Base-by-base conservation (phyloP, 2,329 filamentous ascomycete species). In the Colletotrichum siamense region DNA sequence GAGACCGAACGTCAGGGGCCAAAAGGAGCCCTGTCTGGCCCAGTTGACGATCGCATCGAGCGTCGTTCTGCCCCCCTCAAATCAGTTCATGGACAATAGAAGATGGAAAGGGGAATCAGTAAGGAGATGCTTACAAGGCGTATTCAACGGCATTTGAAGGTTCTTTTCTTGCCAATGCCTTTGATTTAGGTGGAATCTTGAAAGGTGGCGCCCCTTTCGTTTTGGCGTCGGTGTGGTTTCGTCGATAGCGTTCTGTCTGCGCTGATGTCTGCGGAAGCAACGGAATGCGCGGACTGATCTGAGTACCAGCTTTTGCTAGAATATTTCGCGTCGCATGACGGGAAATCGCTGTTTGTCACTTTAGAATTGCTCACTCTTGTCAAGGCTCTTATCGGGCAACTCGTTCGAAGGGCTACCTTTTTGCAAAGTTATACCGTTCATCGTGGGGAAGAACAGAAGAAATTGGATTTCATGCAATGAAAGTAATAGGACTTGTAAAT, bases 1-100 rank as follows among this genome's bases (percentile, higher is more conserved):
- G 12, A 93, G 88, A n/a, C 86, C 91, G 79, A 93, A 92, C 18
- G 87, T 89, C 81, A 93, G 83, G 5, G 91, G 91, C 91, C 91
- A 93, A 3, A 92, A 82, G 18, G 91, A 93, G 36, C 90, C 86
- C 79, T 91, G 89, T 10, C 91, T 87, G 4, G 87, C 88, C 91
- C 91, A 93, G 79, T 90, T 90, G 65, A 89, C 85, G 26, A 92
- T 81, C 76, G 88, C 83, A 75, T 92, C 91, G 61, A 90, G 80
- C 8, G 88, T 89, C 10, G 90, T 90, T 24, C 89, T 91, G 22
- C 10, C n/a, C 44, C 44, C n/a, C n/a, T 22, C 12, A 13, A 8
- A 0, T 52, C 44, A 52, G 44, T 22, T 24, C 6, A 13, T 52
- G n/a, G 6, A 49, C 6, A 22, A 22, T 12, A 49, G n/a, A 49